A percentile compares a stretch with the other conserved stretches of the same genome.
phyloP scores from a whole-genome alignment of 2,329 filamentous ascomycete genomes.

The Fusarium sp. region DNA sequence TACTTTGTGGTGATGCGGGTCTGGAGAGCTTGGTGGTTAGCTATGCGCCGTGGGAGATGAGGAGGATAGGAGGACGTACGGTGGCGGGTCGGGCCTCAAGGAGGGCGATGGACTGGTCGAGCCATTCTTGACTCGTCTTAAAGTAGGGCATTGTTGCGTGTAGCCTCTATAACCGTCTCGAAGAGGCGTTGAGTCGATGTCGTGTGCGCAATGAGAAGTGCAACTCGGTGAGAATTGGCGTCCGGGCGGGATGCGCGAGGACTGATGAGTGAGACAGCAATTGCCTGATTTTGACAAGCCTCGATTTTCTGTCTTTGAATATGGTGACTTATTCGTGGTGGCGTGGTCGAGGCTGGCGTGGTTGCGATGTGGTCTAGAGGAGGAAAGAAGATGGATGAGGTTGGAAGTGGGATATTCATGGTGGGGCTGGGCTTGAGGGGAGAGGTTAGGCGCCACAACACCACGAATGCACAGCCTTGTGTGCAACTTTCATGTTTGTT shows the following conservation, averaged over 20 bases:
- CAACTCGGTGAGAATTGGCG: not conserved
- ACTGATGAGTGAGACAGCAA: not conserved
- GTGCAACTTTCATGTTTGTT: not conserved
- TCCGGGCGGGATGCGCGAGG: not conserved
- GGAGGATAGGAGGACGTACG: conserved; percentile 62
- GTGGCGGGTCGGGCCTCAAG: conserved; percentile 87
- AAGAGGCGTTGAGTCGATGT: not conserved
- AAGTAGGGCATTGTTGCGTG: conserved; percentile 77
- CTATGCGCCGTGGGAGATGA: conserved; percentile 8
- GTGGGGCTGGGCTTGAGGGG: conserved; percentile 23
- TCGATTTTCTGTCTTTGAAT: not conserved
- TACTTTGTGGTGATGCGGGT: conserved; percentile 94
- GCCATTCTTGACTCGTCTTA: conserved; percentile 87
- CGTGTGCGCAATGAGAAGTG: conserved; percentile 6
- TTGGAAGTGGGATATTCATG: conserved; percentile 34
- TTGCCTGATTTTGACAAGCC: not conserved
- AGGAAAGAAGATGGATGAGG: conserved; percentile 25
- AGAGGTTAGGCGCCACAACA: conserved; percentile 27
- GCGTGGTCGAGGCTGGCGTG: not conserved
- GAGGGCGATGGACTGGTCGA: conserved; percentile 86
- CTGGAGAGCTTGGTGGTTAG: conserved; percentile 57
- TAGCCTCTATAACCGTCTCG: not conserved
- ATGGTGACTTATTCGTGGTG: not conserved
- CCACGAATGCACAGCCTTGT: not conserved
- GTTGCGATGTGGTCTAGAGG: conserved; percentile 19